A percentile compares a stretch with the other conserved stretches of the same genome.
Conservation (phyloP, 2,329 filamentous ascomycete species). For the Cryphonectria parasitica region DNA sequence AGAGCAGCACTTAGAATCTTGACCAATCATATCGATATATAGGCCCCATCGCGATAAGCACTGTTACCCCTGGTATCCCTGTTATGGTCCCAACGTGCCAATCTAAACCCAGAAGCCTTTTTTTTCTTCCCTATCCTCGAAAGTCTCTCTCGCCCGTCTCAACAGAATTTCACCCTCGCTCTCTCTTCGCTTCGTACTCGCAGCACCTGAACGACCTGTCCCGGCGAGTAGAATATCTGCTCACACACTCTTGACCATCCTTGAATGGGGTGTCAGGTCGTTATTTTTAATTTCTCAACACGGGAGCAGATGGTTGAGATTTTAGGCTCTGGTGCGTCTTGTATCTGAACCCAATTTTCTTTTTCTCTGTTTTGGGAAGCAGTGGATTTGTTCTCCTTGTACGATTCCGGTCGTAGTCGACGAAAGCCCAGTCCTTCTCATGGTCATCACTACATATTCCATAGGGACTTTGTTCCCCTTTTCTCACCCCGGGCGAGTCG, state of each 20-base stretch:
- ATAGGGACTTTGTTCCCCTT: neutral
- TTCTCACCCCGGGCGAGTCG: constrained; percentile 13
- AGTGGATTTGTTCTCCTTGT: neutral
- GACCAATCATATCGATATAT: neutral
- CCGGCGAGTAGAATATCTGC: neutral
- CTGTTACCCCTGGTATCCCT: constrained; percentile 9
- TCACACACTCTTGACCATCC: neutral
- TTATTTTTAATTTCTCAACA: neutral
- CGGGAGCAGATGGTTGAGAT: constrained; percentile 12
- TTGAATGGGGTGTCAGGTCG: neutral
- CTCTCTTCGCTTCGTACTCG: constrained; percentile 3
- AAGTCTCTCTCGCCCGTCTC: constrained; percentile 8
- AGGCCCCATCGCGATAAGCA: constrained; percentile 7
- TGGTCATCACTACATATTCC: neutral
- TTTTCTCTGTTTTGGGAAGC: neutral
- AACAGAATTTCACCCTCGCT: constrained; percentile 8
- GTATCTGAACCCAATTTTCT: neutral
- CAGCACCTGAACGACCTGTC: neutral
- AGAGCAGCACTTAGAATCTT: constrained; percentile 5
- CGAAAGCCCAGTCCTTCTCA: neutral
- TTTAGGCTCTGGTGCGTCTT: constrained; percentile 21
- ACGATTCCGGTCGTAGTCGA: neutral
- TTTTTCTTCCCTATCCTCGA: constrained; percentile 5
- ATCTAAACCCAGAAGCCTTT: constrained; percentile 1
- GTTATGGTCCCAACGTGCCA: neutral